A percentile compares a stretch with the other conserved stretches of the same genome.
Conservation (phyloP, 768 basidiomycete species). For the Hygrocybe punicea region DNA sequence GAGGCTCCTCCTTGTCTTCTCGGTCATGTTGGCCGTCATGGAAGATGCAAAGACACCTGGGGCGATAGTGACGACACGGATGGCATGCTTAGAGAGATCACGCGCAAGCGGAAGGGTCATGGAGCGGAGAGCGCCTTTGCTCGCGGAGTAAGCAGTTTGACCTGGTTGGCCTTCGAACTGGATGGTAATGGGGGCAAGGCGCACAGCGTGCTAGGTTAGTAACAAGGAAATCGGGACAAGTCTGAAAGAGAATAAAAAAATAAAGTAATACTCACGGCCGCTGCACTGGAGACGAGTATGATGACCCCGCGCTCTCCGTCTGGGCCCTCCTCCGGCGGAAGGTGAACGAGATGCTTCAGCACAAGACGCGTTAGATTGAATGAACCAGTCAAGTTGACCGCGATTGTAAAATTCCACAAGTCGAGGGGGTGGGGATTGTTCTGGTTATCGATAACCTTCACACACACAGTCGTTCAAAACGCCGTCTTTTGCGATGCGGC, state of each 20-base stretch:
- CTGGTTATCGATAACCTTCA: conserved; percentile 46
- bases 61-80: conserved; percentile 55
- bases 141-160: conserved; percentile 54
- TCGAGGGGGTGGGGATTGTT: conserved; percentile 48
- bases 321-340: conserved; percentile 41
- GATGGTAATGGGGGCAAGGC: neutral
- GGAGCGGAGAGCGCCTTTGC: conserved; percentile 54
- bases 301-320: conserved; percentile 59
- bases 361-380: conserved; percentile 59
- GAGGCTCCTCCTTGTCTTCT: conserved; percentile 37
- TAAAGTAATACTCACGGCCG: conserved; percentile 40
- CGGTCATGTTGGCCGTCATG: conserved; percentile 40
- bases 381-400: conserved; percentile 55
- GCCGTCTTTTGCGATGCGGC: neutral
- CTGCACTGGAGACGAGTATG: conserved; percentile 53
- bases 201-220: too few species aligned
- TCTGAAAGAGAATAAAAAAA: neutral
- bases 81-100: conserved; percentile 50
- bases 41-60: conserved; percentile 52
- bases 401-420: conserved; percentile 50
- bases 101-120: conserved; percentile 62
- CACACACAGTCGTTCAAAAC: neutral
- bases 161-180: conserved; percentile 58
- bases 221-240: neutral
- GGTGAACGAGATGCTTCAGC: conserved; percentile 47